Conservation (phyloP, 495 filamentous ascomycete species). For the Xylaria telfairii region DNA sequence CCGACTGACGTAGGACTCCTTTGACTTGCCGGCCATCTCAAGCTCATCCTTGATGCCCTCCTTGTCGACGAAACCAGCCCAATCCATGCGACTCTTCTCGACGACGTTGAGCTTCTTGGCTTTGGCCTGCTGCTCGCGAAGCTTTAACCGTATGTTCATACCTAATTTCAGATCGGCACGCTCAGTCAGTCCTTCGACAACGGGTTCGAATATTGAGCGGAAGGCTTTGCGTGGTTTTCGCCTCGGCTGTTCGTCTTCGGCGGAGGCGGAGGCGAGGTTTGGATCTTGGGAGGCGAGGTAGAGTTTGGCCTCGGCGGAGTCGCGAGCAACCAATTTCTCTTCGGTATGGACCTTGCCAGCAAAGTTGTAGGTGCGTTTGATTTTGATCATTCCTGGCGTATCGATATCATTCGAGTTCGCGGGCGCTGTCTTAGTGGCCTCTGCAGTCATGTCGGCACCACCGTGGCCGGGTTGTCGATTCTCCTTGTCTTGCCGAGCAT, state of each 20-base stretch:
- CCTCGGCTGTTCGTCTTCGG: conserved; percentile 40
- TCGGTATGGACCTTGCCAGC: conserved; percentile 86
- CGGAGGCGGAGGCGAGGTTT: conserved; percentile 31
- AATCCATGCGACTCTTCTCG: conserved; percentile 93
- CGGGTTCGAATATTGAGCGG: conserved; percentile 83
- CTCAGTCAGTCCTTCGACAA: conserved; percentile 50
- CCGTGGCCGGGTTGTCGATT: conserved; percentile 23
- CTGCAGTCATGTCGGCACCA: neutral
- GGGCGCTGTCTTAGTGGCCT: conserved; percentile 29
- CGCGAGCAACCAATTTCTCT: conserved; percentile 76
- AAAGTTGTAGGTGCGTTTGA: conserved; percentile 89
- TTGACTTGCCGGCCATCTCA: conserved; percentile 79
- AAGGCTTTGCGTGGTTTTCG: conserved; percentile 74
- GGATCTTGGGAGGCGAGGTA: conserved; percentile 68
- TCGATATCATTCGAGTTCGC: conserved; percentile 22
- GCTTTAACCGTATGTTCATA: conserved; percentile 45
- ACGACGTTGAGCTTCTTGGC: conserved; percentile 93
- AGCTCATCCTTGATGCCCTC: conserved; percentile 93
- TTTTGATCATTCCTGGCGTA: conserved; percentile 67
- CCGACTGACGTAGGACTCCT: conserved; percentile 78
- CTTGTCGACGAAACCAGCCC: conserved; percentile 91
- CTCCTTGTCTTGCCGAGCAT: conserved; percentile 32
- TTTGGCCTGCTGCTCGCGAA: conserved; percentile 54
- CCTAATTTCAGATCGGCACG: conserved; percentile 60
- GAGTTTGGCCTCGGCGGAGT: conserved; percentile 81